phyloP scores from a whole-genome alignment of 2,329 filamentous ascomycete species.

The Aspergillus tanneri region DNA sequence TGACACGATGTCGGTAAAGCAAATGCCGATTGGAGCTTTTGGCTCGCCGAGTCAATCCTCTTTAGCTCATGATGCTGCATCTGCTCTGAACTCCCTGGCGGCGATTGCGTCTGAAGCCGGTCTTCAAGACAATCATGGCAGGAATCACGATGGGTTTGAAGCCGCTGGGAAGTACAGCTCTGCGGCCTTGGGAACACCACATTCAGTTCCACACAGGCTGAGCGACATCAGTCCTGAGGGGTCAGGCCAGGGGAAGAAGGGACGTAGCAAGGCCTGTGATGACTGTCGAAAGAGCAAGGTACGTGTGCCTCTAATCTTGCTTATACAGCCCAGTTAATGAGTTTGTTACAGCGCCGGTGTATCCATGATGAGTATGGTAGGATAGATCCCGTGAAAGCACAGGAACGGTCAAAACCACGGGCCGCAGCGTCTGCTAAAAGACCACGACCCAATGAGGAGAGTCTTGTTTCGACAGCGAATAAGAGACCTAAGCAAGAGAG shows the following conservation, averaged over 20 bases:
- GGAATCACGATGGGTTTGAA: constrained; percentile 32
- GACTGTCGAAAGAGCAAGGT: constrained; percentile 69
- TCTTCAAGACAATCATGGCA: constrained; percentile 27
- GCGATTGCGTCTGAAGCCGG: constrained; percentile 39
- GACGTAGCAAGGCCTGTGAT: constrained; percentile 63
- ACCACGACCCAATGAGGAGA: constrained; percentile 47
- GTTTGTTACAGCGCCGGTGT: constrained; percentile 57
- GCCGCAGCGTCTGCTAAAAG: constrained; percentile 58
- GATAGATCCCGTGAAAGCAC: constrained; percentile 63
- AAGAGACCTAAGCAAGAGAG: constrained; percentile 40
- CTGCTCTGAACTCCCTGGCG: constrained; percentile 40
- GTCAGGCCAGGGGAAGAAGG: constrained; percentile 51
- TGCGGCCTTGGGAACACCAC: constrained; percentile 29
- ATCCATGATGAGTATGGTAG: constrained; percentile 65
- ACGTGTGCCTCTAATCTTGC: constrained; percentile 26
- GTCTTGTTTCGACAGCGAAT: constrained; percentile 18
- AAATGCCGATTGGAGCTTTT: constrained; percentile 32
- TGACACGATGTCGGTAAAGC: constrained; percentile 28
- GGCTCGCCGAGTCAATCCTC: constrained; percentile 32
- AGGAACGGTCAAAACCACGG: constrained; percentile 60
- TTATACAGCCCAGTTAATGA: constrained; percentile 20
- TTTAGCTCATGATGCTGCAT: constrained; percentile 39
- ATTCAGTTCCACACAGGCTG: constrained; percentile 24
- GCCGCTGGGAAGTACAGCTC: constrained; percentile 27
- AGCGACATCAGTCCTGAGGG: constrained; percentile 37